Evolutionary conservation across 1,139 yeast genomes (phyloP), one percentile per base, ranked within the genome.

Genomic region (Saccharomyces uvarum): DNA sequence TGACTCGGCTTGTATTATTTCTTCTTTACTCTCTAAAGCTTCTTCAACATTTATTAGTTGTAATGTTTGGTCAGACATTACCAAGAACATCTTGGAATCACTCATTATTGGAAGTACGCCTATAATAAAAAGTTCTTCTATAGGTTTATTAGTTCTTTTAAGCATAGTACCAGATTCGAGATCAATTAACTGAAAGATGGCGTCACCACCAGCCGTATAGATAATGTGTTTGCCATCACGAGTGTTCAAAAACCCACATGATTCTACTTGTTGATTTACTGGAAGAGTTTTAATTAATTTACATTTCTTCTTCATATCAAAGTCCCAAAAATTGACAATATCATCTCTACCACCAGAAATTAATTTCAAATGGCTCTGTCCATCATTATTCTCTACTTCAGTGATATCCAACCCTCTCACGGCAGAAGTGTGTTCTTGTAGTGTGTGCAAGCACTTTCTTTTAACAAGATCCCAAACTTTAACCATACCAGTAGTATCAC

Each of bases 321-420:
- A 88, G 71, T 59, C 85, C 79, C 51, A 86, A 76, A 57, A 44
- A 52, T 69, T 68, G 5, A 68, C 53, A 29, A 91, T 77, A 63
- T 85, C 86, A 69, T 95, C 99, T 73, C 99, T 80, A 28, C 98
- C 97, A 59, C 95, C 97, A 61, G 88, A 81, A 38, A 91, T 70
- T 57, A 93, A 77, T 44, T 74, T 70, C 24, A 38, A n/a, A 24
- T 24, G 26, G 44, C 24, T 16, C 11, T 26, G 26, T 9, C 13
- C 44, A 38, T 38, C 44, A 9, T 7, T 19, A 31, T 77, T 75
- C 7, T 86, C 88, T 46, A 75, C 76, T 0, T 65, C 64, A 57
- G 72, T 73, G 63, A 91, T 87, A 31, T 82, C 89, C 21, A 93
- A 73, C 0, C 96, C 97, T 70, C 99, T 81, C 1, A 93, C 95